Evolutionary conservation across 805 yeast genomes (phyloP).

Genomic region (Lipomyces mesembrius): DNA sequence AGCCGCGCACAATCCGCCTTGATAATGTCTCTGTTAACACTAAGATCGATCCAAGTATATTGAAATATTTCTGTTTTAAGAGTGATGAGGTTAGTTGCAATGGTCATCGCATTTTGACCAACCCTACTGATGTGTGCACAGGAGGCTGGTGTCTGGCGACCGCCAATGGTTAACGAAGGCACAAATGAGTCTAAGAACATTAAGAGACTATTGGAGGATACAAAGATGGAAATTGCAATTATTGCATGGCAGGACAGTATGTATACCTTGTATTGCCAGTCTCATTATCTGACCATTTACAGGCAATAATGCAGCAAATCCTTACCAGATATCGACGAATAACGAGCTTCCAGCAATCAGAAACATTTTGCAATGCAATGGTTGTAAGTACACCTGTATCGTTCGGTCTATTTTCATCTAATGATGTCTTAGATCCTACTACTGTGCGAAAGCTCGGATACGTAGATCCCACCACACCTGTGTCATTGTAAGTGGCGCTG

Average conservation of each 20-base stretch:
- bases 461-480: constrained; percentile 22
- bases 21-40: constrained; percentile 59
- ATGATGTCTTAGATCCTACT: constrained; percentile 15
- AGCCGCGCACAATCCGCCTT: constrained; percentile 60
- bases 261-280: not conserved
- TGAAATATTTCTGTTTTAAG: constrained; percentile 42
- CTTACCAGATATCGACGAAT: constrained; percentile 24
- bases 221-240: constrained; percentile 30
- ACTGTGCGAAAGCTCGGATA: constrained; percentile 10
- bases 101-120: not conserved
- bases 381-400: constrained; percentile 6
- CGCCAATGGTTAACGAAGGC: constrained; percentile 26
- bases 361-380: constrained; percentile 7
- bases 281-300: not conserved
- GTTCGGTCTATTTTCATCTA: not conserved
- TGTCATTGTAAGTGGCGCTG: constrained; percentile 18
- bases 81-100: constrained; percentile 15
- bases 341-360: constrained; percentile 18
- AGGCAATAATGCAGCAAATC: constrained; percentile 18
- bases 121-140: not conserved
- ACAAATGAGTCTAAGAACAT: constrained; percentile 11
- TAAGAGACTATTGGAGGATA: constrained; percentile 16
- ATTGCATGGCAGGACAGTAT: constrained; percentile 16
- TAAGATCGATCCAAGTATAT: constrained; percentile 59
- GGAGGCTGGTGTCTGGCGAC: constrained; percentile 25